Evolutionary conservation across 257 asterid genomes (phyloP).

Genomic region (Solanum virginianum): DNA sequence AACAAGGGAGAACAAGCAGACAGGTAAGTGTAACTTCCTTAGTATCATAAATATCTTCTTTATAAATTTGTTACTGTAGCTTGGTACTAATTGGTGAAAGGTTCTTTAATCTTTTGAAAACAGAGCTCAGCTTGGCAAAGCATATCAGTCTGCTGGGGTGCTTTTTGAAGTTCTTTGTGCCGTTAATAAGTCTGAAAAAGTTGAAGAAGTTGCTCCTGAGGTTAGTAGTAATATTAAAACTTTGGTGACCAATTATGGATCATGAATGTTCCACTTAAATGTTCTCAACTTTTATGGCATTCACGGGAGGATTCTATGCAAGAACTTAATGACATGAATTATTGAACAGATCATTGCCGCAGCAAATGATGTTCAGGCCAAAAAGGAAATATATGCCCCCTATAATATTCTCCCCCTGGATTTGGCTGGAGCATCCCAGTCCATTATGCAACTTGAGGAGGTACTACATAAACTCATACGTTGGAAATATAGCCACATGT

Average conservation of each 20-base stretch:
- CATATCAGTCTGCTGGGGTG: conserved; percentile 97
- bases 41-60: neutral
- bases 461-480: conserved; percentile 19
- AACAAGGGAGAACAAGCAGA: conserved; percentile 95
- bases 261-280: neutral
- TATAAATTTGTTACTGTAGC: neutral
- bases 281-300: neutral
- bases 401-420: conserved; percentile 93
- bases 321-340: neutral
- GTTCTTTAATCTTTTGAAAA: neutral
- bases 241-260: neutral
- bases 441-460: conserved; percentile 99
- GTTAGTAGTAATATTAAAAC: conserved; percentile 22
- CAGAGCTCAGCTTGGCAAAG: conserved; percentile 98
- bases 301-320: conserved; percentile 2
- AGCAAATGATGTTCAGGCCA: conserved; percentile 93
- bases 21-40: conserved; percentile 28
- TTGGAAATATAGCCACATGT: neutral
- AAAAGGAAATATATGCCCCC: conserved; percentile 87
- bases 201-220: conserved; percentile 98
- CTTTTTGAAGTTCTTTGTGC: conserved; percentile 99
- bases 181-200: conserved; percentile 85
- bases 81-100: neutral
- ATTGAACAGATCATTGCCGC: conserved; percentile 84
- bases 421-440: conserved; percentile 86